These are phyloP conservation scores for Populus euphratica DNA, from an alignment of 345 rosid genomes.

Conservation along the genomic window DNA sequence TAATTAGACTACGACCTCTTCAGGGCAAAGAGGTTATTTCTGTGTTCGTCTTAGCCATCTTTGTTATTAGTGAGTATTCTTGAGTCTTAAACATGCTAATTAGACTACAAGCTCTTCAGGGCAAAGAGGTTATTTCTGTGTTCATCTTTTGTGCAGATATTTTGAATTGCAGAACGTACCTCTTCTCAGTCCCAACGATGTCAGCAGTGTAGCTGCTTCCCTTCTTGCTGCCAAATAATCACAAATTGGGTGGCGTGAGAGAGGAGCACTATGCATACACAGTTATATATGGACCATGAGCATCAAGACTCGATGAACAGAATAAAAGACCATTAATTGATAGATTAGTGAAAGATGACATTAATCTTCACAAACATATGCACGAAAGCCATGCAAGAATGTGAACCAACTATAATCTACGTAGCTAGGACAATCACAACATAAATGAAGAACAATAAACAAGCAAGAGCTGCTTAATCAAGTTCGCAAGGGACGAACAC, in stretches of 20 bases:
- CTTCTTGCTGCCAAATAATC: constrained; percentile 55
- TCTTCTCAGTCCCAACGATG: constrained; percentile 58
- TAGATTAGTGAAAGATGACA: too few relatives aligned
- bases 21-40: neutral
- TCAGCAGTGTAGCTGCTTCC: constrained; percentile 54
- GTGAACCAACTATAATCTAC: neutral
- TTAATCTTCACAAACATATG: neutral
- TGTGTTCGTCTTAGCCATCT: too few relatives aligned
- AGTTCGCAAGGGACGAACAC: constrained; percentile 2
- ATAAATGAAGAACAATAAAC: neutral
- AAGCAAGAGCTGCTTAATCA: neutral
- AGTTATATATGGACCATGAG: too few relatives aligned
- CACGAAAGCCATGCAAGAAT: neutral
- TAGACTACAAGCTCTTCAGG: neutral
- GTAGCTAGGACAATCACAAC: neutral
- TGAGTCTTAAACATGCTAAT: neutral
- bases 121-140: too few relatives aligned
- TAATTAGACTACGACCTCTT: neutral
- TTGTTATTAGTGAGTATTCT: neutral
- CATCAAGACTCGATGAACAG: too few relatives aligned
- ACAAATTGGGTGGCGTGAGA: neutral
- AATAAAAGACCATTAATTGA: too few relatives aligned
- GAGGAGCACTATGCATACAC: neutral
- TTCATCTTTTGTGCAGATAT: too few relatives aligned
- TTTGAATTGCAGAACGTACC: constrained; percentile 31